Conservation (phyloP, 163 green algal species). For the Scenedesmus sp. region DNA sequence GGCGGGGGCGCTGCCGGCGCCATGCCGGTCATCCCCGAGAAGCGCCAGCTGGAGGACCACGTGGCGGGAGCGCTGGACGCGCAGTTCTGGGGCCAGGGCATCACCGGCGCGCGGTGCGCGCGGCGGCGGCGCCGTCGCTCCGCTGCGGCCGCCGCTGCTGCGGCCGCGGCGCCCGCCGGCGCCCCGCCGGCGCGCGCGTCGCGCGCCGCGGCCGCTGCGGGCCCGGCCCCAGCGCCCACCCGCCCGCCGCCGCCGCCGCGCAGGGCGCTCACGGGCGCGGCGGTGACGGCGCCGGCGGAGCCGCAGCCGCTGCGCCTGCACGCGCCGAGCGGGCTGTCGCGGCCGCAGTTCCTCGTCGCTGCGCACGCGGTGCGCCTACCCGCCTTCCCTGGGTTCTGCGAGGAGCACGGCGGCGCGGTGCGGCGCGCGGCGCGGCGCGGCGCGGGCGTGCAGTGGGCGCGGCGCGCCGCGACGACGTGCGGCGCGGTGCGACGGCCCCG, state of each 20-base stretch:
- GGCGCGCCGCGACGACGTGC: not conserved
- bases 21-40: slow-evolving; percentile 70
- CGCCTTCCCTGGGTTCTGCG: slow-evolving; percentile 61
- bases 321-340: slow-evolving; percentile 62
- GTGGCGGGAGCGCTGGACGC: slow-evolving; percentile 58
- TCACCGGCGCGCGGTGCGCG: slow-evolving; percentile 55
- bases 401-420: slow-evolving; percentile 60
- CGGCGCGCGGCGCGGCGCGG: not conserved
- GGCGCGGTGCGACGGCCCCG: not conserved
- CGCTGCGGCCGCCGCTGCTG: too few species aligned
- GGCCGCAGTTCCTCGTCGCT: slow-evolving; percentile 76
- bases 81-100: slow-evolving; percentile 78
- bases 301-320: slow-evolving; percentile 65
- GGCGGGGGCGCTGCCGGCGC: not conserved
- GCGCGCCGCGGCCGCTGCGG: too few species aligned
- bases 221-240: too few species aligned
- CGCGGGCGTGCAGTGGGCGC: not conserved
- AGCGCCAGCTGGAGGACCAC: slow-evolving; percentile 52
- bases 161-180: too few species aligned
- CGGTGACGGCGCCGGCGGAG: slow-evolving; percentile 59
- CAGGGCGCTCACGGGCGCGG: slow-evolving; percentile 22
- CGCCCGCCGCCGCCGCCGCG: not conserved
- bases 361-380: slow-evolving; percentile 70
- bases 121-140: too few species aligned
- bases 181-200: too few species aligned